Base-by-base conservation (phyloP, 345 rosid genomes). In the Chamaenerion angustifolium region DNA sequence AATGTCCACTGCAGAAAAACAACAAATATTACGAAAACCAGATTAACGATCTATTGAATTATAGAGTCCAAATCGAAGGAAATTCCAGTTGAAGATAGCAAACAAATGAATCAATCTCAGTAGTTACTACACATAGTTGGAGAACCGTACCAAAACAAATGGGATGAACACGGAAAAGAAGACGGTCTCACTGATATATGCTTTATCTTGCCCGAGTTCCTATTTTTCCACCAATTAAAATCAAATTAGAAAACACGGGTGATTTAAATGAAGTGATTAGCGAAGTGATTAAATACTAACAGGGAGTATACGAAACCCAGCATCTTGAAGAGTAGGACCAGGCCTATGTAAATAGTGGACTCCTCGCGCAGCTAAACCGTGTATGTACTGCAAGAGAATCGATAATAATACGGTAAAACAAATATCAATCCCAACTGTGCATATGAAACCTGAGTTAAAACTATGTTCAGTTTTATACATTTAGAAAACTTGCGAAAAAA, bases 171-270 rank as follows among this genome's bases (percentile, higher is more conserved):
- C 63, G 37, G 19, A 65, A 55, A 76, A 68, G 80, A 93, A 93
- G 19, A 88, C 56, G 1, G 83, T 78, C 70, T 93, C 97, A 40
- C 99, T 93, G 52, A 93, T 76, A 72, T 85, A 83, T 64, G 85
- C 83, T 73, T 75, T 88, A 50, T 85, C 94, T 72, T 81, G 86
- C 56, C 99, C 99, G 47, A 93, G 88, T 69, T 88, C 99, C 99
- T 93, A 46, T 19, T 59, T 57, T 66, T 31, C 8, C 37, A 31
- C 8, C 37, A 31, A 31, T 3, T 8, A 31, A 31, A 31, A 31
- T 31, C 1, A 31, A 31, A 31, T 31, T 31, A 31, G 37, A 31
- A 31, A 31, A 31, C 37, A 31, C 1, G 7, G 37, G 37, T 31
- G 37, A 8, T 8, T n/a, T 31, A 31, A 5, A 31, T 31, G 37